These are phyloP conservation scores for Fusarium torreyae DNA, from an alignment of 2,329 filamentous ascomycete species.

Conservation along the genomic window DNA sequence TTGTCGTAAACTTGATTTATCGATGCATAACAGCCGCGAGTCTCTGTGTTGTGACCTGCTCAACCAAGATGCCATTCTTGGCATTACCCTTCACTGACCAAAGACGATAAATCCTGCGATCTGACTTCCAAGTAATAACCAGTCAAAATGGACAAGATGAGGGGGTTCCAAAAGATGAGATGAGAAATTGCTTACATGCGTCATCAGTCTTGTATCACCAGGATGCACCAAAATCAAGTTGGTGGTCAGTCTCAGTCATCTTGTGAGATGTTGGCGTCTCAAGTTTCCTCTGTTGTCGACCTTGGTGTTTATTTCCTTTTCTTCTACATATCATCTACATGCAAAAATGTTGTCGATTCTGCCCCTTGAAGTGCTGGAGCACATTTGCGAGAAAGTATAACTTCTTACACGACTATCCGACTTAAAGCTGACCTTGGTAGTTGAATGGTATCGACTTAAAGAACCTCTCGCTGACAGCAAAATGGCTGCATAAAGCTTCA, in stretches of 20 bases:
- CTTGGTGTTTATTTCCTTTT: rapidly evolving
- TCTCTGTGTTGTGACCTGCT: too few relatives aligned
- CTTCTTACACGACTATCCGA: rapidly evolving
- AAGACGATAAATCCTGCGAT: too few relatives aligned
- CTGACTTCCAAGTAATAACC: rapidly evolving
- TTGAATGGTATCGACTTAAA: neutral
- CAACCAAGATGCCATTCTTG: too few relatives aligned
- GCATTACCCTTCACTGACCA: too few relatives aligned
- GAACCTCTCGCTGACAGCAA: neutral
- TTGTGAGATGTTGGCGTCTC: neutral
- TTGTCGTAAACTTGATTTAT: too few relatives aligned
- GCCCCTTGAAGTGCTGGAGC: neutral
- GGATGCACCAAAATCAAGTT: too few relatives aligned
- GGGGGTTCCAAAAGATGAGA: constrained; percentile 1
- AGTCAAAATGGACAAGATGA: neutral
- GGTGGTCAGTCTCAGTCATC: neutral
- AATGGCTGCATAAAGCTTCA: constrained; percentile 2
- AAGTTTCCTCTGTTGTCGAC: rapidly evolving
- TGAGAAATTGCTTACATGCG: constrained; percentile 14
- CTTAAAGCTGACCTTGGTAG: neutral
- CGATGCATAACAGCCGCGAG: too few relatives aligned
- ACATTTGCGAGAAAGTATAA: neutral
- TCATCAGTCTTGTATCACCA: neutral
- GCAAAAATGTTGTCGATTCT: neutral
- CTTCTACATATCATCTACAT: rapidly evolving